phyloP scores from a whole-genome alignment of 2,329 filamentous ascomycete species.

The Aspergillus calidoustus region DNA sequence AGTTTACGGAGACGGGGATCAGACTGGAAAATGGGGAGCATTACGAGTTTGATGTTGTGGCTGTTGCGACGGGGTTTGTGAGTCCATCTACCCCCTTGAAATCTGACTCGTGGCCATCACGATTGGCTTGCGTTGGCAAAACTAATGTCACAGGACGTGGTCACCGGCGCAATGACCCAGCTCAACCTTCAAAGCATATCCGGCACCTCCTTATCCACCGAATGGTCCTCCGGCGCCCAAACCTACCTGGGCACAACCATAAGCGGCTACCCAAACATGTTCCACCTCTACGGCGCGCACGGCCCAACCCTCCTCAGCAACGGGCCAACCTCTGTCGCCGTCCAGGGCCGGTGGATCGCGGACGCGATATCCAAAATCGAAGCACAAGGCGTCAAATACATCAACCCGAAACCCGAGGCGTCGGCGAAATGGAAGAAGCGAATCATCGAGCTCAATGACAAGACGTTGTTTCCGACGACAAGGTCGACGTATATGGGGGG shows the following conservation, averaged over 20 bases:
- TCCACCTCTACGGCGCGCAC: slow-evolving; percentile 61
- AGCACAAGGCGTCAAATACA: slow-evolving; percentile 52
- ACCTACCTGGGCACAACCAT: slow-evolving; percentile 52
- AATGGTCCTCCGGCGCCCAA: slow-evolving; percentile 43
- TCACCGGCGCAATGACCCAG: slow-evolving; percentile 47
- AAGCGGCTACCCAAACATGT: slow-evolving; percentile 55
- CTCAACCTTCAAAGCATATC: slow-evolving; percentile 45
- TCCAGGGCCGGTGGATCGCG: slow-evolving; percentile 53
- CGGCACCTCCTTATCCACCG: slow-evolving; percentile 37
- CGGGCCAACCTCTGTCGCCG: slow-evolving; percentile 58
- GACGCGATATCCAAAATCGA: slow-evolving; percentile 55
- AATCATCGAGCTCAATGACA: slow-evolving; percentile 53
- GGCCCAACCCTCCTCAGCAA: slow-evolving; percentile 61
- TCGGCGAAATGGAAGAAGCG: slow-evolving; percentile 56
- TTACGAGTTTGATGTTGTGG: slow-evolving; percentile 48
- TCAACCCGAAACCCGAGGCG: slow-evolving; percentile 55
- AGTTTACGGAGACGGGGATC: slow-evolving; percentile 40
- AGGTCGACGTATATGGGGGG: slow-evolving; percentile 62
- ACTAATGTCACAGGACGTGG: too few species aligned
- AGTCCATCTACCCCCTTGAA: too few species aligned
- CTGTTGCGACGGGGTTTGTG: slow-evolving; percentile 51
- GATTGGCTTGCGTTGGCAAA: too few species aligned
- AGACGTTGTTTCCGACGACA: slow-evolving; percentile 55
- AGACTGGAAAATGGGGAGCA: slow-evolving; percentile 41
- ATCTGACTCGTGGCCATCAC: too few species aligned